Base-by-base conservation (phyloP, 2,329 filamentous ascomycete genomes). In the Talaromyces sp. region DNA sequence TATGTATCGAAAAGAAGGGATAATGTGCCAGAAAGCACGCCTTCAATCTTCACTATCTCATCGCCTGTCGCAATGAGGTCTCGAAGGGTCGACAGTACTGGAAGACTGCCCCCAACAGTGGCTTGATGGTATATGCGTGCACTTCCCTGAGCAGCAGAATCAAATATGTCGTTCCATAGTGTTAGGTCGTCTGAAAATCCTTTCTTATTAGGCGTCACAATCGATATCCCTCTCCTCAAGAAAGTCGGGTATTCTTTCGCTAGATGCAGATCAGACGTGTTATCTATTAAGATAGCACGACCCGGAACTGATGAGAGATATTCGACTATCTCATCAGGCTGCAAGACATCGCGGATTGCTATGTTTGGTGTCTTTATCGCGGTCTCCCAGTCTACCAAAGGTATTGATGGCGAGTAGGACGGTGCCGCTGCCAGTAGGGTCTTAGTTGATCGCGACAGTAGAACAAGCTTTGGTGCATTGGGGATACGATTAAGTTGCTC, bases 131-230 rank as follows among this genome's bases (percentile, higher is more conserved):
- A 97, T 55, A 97, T 82, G 69, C 90, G 88, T 39, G 92, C 90
- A 40, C 80, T 78, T 13, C 74, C 72, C 22, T 76, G 73, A 43
- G 82, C 80, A 1, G 91, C 87, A 1, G 90, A 82, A 2, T 79
- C 76, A 74, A 95, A 95, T 68, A 99, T 97, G 58, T 89, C 85
- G 66, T 90, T 83, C 92, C 93, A 99, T 49, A 96, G 79, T 63
- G 85, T 80, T 65, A 89, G 86, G 40, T 84, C 86, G 51, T 89
- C 86, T 0, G 91, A 94, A 76, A 99, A 99, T 13, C 89, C 93
- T 77, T 99, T 99, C 80, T 99, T 99, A 82, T 97, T 99, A 39
- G 94, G 92, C 0, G 94, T 99, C 24, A 97, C 90, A 65, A 99
- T 86, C 74, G 86, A 92, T 72, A 97, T 87, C 7, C 92, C 92